These are phyloP conservation scores for Pseudofabraea citricarpa DNA, from an alignment of 2,329 filamentous ascomycete genomes.

Conservation along the genomic window DNA sequence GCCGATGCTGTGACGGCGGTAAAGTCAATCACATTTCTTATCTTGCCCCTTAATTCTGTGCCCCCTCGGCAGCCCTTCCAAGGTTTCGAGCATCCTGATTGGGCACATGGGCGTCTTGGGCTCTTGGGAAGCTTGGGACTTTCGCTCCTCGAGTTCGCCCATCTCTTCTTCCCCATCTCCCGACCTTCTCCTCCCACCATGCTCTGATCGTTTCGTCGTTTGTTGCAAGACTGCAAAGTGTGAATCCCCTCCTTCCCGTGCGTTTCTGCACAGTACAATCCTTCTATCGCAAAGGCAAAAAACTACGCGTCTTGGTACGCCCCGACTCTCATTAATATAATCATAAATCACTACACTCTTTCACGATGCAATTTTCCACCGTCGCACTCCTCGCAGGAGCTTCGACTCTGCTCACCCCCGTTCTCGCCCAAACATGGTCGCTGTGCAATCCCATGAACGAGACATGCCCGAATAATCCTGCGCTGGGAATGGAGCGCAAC, in stretches of 20 bases:
- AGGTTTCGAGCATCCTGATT: background rate
- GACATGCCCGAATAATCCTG: slow-evolving; percentile 66
- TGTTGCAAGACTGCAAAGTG: background rate
- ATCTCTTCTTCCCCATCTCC: background rate
- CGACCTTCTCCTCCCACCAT: background rate
- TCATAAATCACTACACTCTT: slow-evolving; percentile 5
- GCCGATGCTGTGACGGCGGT: no score
- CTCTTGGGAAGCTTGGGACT: background rate
- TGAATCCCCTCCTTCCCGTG: background rate
- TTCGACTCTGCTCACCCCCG: slow-evolving; percentile 31
- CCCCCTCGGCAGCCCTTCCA: background rate
- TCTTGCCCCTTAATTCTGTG: background rate
- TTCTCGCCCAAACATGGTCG: slow-evolving; percentile 69
- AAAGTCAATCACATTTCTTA: no score
- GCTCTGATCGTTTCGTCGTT: background rate
- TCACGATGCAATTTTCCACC: slow-evolving; percentile 18
- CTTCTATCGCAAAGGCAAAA: background rate
- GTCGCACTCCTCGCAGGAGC: slow-evolving; percentile 15
- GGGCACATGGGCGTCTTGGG: background rate
- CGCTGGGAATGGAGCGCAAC: slow-evolving; percentile 58
- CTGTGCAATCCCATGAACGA: slow-evolving; percentile 71
- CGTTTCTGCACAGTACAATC: slow-evolving; percentile 8
- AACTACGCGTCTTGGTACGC: slow-evolving; percentile 5
- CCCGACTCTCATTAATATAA: slow-evolving; percentile 11
- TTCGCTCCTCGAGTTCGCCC: background rate